Evolutionary conservation across 2,329 filamentous ascomycete species (phyloP), one percentile per base, ranked within the genome.

Genomic region (Arthrobotrys iridis): DNA sequence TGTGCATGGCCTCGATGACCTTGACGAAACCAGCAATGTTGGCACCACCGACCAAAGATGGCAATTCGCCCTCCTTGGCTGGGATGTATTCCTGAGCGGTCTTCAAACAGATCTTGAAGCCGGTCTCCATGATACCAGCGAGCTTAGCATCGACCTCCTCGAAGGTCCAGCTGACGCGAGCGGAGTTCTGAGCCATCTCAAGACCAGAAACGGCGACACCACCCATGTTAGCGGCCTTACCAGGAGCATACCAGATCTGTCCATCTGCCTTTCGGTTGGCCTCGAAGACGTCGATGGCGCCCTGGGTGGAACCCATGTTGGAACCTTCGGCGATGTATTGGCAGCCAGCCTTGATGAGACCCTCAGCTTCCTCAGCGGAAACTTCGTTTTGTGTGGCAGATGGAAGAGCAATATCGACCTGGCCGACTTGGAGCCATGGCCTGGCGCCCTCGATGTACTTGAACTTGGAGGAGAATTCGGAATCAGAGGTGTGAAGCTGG

Each of bases 1-100:
- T 93, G 82, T 91, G 88, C 94, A 98, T 98, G 81, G 95, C 94
- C 80, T 89, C 87, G 60, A 90, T 93, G 65, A 98, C 94, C 90
- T 98, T 99, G 84, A 91, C 90, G 86, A 97, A 98, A 72, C 95
- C 95, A 76, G 95, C 95, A 85, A 99, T 97, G 85, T 98, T 98
- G 86, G 90, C 92, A 80, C 95, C 95, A 73, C 93, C 93, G 41
- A 98, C 93, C 81, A 98, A 86, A 79, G 89, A 93, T 79, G 95
- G 95, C 80, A 95, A 89, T 85, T 94, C 91, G 80, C 90, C 93
- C 82, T 96, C 93, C 78, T 86, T 86, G 65, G 89, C 85, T 77
- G 88, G 87, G 79, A 95, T 90, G 83, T 95, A 98, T 85, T 93
- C 89, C 88, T 93, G 91, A 77, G 94, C 93, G 0, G 93, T 97